These are phyloP conservation scores for Trichomonas tenax DNA, from an alignment of 208 protist genomes.

Conservation along the genomic window DNA sequence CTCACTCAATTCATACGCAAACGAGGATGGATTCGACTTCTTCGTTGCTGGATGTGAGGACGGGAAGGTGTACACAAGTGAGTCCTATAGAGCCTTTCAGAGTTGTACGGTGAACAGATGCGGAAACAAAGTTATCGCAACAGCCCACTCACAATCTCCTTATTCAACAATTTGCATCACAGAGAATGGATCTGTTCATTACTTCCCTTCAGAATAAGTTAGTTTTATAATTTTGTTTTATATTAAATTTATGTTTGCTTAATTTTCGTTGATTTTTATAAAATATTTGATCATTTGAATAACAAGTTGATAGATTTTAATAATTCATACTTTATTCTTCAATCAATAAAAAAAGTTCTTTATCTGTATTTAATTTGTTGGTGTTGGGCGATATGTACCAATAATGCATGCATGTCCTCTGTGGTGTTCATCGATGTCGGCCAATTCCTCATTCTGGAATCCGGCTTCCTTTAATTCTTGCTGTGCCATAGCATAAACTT, in stretches of 20 bases:
- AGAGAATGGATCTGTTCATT: background rate
- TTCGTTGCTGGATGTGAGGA: background rate
- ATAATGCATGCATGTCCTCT: conserved; percentile 92
- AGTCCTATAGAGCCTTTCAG: background rate
- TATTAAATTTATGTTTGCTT: too few species aligned
- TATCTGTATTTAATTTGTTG: background rate
- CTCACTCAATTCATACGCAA: background rate
- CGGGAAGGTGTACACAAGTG: background rate
- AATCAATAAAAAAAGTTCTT: background rate
- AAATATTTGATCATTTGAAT: too few species aligned
- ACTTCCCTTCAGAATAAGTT: background rate
- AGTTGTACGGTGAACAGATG: background rate
- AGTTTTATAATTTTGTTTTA: too few species aligned
- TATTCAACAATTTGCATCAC: background rate
- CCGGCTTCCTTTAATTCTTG: conserved; percentile 82
- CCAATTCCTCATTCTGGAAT: conserved; percentile 90
- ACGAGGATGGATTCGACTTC: background rate
- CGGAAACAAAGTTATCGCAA: background rate
- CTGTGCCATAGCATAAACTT: conserved; percentile 91
- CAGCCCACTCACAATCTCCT: background rate
- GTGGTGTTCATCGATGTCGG: conserved; percentile 96
- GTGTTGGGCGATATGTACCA: conserved; percentile 25
- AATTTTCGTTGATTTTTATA: too few species aligned
- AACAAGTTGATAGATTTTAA: too few species aligned
- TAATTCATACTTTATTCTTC: too few species aligned